Base-by-base conservation (phyloP, 768 basidiomycete species). In the Boletus rex-veris region DNA sequence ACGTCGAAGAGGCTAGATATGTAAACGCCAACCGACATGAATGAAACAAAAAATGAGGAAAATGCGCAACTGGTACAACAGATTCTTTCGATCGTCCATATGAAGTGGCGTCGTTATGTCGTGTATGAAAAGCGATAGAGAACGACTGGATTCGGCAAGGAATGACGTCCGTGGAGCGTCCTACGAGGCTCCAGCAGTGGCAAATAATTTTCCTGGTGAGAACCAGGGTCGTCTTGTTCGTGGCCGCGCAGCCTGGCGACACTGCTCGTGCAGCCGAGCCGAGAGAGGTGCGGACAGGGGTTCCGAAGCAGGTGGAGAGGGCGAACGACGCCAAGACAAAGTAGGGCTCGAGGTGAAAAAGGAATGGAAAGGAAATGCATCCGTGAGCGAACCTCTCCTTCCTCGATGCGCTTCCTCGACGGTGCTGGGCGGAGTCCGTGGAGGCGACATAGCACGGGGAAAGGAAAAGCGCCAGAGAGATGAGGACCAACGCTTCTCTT, bases 181-280 rank as follows among this genome's bases (percentile, higher is more conserved):
- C 69, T 71, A 71, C 52, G 69, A 64, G 43, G 70, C 73, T 50
- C 74, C 74, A 50, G 75, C 63, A 45, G 77, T 72, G 57, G 75
- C 64, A 59, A 81, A 79, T 58, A 82, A 63, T 67, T 77, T 77
- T 66, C 76, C 76, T 28, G 80, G 74, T 50, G 77, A 76, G 65
- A 82, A 82, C 82, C 82, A 83, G 58, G 75, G 71, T 36, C 78
- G 75, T 61, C 75, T 73, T 53, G 77, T 68, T 53, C 77, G 73
- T 58, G 69, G 68, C 31, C 70, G 65, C 35, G 65, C 62, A 19
- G 59, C 70, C 48, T 70, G 65, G 37, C 71, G 71, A 62, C 70
- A 72, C 37, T 64, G 64, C 45, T 66, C 66, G 42, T 63, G 65
- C 59, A 69, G 66, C 59, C 60, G 66, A 59, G 57, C 65, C 66